Percentiles rank a stretch among this genome's conserved stretches.
phyloP scores from a whole-genome alignment of 2,329 filamentous ascomycete genomes.

The Colletotrichum lentis region DNA sequence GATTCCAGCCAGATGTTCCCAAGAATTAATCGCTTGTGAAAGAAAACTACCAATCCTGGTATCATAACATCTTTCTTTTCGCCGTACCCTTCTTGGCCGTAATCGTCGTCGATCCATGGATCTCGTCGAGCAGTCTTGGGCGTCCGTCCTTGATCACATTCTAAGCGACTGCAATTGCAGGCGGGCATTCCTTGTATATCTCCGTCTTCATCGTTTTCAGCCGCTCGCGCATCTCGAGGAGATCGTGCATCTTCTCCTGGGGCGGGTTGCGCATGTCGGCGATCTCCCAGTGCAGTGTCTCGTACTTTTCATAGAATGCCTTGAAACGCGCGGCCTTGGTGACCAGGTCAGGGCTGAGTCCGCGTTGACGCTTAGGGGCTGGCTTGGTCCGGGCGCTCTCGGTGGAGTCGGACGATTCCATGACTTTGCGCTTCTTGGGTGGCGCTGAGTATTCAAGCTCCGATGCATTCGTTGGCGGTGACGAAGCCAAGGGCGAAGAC shows the following conservation, averaged over 20 bases:
- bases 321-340: conserved; percentile 65
- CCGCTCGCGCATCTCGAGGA: conserved; percentile 63
- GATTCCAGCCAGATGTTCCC: conserved; percentile 29
- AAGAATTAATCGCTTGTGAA: conserved; percentile 31
- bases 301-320: conserved; percentile 64
- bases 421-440: conserved; percentile 57
- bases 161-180: conserved; percentile 40
- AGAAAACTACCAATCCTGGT: conserved; percentile 7
- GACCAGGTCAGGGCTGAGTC: conserved; percentile 58
- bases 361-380: conserved; percentile 50
- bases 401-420: conserved; percentile 37
- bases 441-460: conserved; percentile 61
- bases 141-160: conserved; percentile 1
- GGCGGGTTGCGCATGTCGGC: conserved; percentile 59
- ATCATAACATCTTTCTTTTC: conserved; percentile 16
- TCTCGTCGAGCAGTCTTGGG: neutral
- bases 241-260: conserved; percentile 58
- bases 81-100: conserved; percentile 9
- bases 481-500: conserved; percentile 71
- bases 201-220: conserved; percentile 66
- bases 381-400: conserved; percentile 37
- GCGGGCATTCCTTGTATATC: conserved; percentile 60
- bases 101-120: conserved; percentile 18
- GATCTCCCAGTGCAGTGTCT: conserved; percentile 65
- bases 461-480: conserved; percentile 71